Evolutionary conservation across 2,329 filamentous ascomycete species (phyloP), one percentile per base, ranked within the genome.

Genomic region (Daldinia eschscholtzii): DNA sequence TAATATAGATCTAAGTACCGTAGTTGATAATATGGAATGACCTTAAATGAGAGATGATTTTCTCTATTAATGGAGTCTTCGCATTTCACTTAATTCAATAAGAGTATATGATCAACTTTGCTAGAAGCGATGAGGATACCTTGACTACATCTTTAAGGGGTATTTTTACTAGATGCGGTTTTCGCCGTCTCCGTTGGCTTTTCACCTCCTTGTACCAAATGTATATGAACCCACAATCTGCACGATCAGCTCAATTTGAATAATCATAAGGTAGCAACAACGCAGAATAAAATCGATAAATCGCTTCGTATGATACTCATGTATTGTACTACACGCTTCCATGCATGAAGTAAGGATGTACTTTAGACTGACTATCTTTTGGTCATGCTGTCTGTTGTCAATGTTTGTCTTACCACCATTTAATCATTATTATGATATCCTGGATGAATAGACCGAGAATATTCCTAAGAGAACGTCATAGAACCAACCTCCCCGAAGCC

Each of bases 391-490:
- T 13, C 61, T 26, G 42, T 35, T 44, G 41, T 6, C 13, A 13
- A 30, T 28, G 48, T 57, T 44, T 35, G 26, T 62, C 62, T 63
- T 63, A 68, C 59, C 58, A 62, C 53, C 61, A 65, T 53, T 53
- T 35, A 35, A 35, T 35, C 33, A 35, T 65, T 23, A 57, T 33
- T 44, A 41, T 6, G 33, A 35, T 44, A 57, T 30, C 20, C 48
- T 53, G 10, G 23, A 57, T 35, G 33, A 57, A 53, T 4, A 46
- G 57, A 57, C 41, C 64, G 42, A 59, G 26, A 20, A 53, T 59
- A 60, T 58, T 42, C 60, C 37, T 69, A 28, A 30, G 37, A 48
- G 28, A 33, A 60, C 42, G 37, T 63, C 57, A 66, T 65, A 42
- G 41, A 61, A 50, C 42, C 20, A 35, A 35, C 33, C 33, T 23